Conservation (phyloP, 2,329 filamentous ascomycete species). For the Paecilomyces variotii region DNA sequence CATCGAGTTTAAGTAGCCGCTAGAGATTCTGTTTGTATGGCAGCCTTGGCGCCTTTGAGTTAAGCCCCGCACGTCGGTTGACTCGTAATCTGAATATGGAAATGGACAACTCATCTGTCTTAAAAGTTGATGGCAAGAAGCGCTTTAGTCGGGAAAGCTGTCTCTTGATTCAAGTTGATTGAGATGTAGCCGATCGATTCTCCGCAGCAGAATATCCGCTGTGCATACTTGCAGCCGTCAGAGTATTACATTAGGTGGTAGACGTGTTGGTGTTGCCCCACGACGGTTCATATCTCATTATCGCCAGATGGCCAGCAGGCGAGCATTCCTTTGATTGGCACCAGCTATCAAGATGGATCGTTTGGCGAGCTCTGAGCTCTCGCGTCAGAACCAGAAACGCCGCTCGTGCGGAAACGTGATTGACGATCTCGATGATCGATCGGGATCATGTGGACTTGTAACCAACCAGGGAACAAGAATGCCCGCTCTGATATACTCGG, state of each 20-base stretch:
- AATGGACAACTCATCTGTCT: background rate
- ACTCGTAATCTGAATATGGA: background rate
- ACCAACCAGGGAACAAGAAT: background rate
- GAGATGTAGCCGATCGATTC: too few relatives aligned
- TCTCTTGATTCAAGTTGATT: too few relatives aligned
- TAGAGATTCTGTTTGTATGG: background rate
- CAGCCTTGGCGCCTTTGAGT: background rate
- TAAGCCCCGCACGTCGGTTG: background rate
- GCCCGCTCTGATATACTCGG: background rate
- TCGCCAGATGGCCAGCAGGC: background rate
- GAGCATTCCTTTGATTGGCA: background rate
- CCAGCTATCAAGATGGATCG: background rate
- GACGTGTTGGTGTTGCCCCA: slow-evolving; percentile 1
- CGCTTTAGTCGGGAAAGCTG: too few relatives aligned
- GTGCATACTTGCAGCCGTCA: slow-evolving; percentile 4
- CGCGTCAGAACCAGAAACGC: background rate
- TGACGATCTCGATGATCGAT: background rate
- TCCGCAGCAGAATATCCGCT: background rate
- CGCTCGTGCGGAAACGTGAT: background rate
- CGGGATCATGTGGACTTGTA: background rate
- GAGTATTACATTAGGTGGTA: slow-evolving; percentile 7
- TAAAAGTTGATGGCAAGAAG: background rate
- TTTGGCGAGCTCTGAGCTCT: background rate
- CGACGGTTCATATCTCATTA: background rate
- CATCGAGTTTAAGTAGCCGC: background rate